Evolutionary conservation across 1,284 basidiomycete genomes (phyloP), one percentile per base, ranked within the genome.

Genomic region (Wallemia ichthyophaga): DNA sequence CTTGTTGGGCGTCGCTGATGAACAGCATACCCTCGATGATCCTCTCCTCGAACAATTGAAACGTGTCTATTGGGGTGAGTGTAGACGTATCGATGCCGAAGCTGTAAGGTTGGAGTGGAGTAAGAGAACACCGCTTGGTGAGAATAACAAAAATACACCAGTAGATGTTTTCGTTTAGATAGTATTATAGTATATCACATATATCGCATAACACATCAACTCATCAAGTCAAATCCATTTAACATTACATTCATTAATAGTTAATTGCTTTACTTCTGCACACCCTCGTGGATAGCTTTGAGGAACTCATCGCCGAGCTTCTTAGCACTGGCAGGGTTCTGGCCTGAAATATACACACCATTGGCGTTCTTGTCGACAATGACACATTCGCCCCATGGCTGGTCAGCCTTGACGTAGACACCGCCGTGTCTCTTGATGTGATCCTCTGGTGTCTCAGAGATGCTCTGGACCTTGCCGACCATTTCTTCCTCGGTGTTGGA

Each of bases 381-480:
- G 31, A 80, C 74, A 63, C 75, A 72, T 9, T 68, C 66, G 26
- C 65, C 74, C 77, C 77, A 85, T 21, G 73, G 71, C 58, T 76
- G 71, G 0, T 69, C 66, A 1, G 77, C 74, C 67, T 78, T 79
- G 61, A 75, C 73, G 67, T 77, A 85, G 19, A 69, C 74, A 1
- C 77, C 83, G 2, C 83, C 83, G n/a, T 80, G 73, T 59, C 71
- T 69, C 28, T 65, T 69, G 63, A 85, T 74, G 61, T 74, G 75
- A 63, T 75, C 73, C 69, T 86, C 83, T 37, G 83, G 71, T 15
- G 79, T 71, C 75, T 83, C 85, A 0, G 82, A 82, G 54, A 85
- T 66, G 32, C 72, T 23, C 15, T 56, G 65, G 26, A 72, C 71
- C 62, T 69, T 73, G 9, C 69, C 70, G 17, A 71, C 68, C 60